Base-by-base conservation (phyloP, 108 stramenopile genomes). In the Pseudonitzschia pungens region DNA sequence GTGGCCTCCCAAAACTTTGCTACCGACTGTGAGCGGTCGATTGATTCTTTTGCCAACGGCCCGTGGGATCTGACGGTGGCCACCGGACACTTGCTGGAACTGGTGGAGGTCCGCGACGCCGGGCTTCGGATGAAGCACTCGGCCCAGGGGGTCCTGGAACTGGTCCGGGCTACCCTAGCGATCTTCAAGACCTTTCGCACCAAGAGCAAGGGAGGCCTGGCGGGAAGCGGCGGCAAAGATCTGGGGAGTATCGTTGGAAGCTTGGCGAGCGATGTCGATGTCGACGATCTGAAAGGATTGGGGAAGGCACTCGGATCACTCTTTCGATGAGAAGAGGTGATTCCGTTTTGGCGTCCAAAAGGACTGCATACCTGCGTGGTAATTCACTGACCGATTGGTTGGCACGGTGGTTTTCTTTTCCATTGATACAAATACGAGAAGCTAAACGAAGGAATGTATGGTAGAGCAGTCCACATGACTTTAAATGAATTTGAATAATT, bases 241-340 rank as follows among this genome's bases (percentile, higher is more conserved):
- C 15, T 58, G 11, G 31, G 31, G 0, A 5, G 15, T 58, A 9
- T 58, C 14, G 57, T 31, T 3, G 27, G 29, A 31, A 58, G 57
- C 31, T 15, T 58, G 15, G 57, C 57, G 8, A 58, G 24, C 31
- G 28, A 58, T 4, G 27, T 58, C 14, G 57, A 58, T 27, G 4
- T 58, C 31, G 57, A 58, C 31, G 57, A 58, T 58, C 31, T 58
- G 31, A 22, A 58, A 14, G 57, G 24, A 1, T n/a, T 58, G 3
- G 57, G 57, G 31, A 14, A 58, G 10, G 57, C 15, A 58, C 31
- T 58, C n/a, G 57, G 57, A 31, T 58, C 57, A 14, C 31, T 58
- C 27, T 58, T 58, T 12, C 14, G 18, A 48, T 48, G 18, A 48
- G 1, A 12, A 48, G 5, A 48, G 45, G 14, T 1, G 45, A 11